Base-by-base conservation (phyloP, 768 basidiomycete genomes). In the Mycena pura region DNA sequence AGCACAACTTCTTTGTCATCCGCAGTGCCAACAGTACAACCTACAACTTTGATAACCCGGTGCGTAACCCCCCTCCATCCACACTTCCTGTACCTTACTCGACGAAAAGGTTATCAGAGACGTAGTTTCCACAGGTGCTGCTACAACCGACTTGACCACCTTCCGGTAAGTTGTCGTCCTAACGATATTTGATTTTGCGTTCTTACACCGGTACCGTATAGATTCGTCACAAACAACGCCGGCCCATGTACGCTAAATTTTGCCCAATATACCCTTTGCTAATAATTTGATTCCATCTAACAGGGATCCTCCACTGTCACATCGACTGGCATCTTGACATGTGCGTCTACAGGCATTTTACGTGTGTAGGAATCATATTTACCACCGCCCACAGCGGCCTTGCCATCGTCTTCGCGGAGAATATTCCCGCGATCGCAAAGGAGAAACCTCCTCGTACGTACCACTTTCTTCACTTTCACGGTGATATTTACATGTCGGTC, bases 221-320 rank as follows among this genome's bases (percentile, higher is more conserved):
- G 82, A 39, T 84, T 82, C 70, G 60, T 75, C n/a, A 84, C 86
- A 6, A 80, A 89, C 66, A 89, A 89, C 69, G 81, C 86, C 0
- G 87, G 87, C 17, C 81, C 80, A 11, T 58, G 47, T 25, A 32
- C 56, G 34, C 15, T n/a, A n/a, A n/a, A n/a, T n/a, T n/a, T n/a
- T n/a, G n/a, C n/a, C n/a, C n/a, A n/a, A n/a, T n/a, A n/a, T n/a
- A n/a, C n/a, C n/a, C n/a, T n/a, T n/a, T n/a, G n/a, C n/a, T n/a
- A n/a, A n/a, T n/a, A n/a, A n/a, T n/a, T n/a, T n/a, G n/a, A 19
- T 9, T 28, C 13, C 7, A 13, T 22, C 25, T 27, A 49, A 15
- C 3, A n/a, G 84, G 82, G 80, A 72, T 80, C 63, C 59, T 80
- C 17, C 79, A 80, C 55, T 79, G 66, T 60, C 73, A 72, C 62